Evolutionary conservation across 768 basidiomycete genomes (phyloP), one percentile per base, ranked within the genome.

Genomic region (Cystoderma amianthinum): DNA sequence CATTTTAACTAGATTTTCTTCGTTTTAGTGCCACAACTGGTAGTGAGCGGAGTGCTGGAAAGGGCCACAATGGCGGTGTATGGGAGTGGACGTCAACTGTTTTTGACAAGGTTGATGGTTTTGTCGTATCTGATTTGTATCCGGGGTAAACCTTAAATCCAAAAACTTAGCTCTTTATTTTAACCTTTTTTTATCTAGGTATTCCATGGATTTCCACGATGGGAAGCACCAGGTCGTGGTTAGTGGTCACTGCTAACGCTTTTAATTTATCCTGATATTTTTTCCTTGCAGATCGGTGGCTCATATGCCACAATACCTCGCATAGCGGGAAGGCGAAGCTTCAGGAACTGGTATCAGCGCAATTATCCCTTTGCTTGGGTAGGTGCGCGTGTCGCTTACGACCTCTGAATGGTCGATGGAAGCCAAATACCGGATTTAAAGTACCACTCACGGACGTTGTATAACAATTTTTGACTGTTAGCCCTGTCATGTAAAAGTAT

Each of bases 61-160:
- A 66, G 57, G 85, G 88, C 9, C 78, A 80, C 47, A 97, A 99
- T 49, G 96, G 96, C 5, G 96, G 96, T 4, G 85, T 96, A 12
- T 99, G 95, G 93, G 93, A 97, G 66, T 98, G 94, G 94, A 96
- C 95, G 0, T 85, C 84, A 15, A 93, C 92, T 12, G 49, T 72
- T 20, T 74, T 94, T 34, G 82, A 80, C 16, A 68, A 65, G 19
- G 69, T 78, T 46, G 80, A 89, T 2, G 93, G 90, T 0, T 99
- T 84, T 56, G 69, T 69, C 34, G 69, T 80, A 6, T 92, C 88
- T 1, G 60, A 60, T 24, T 54, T 95, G 37, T 99, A 98, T 58
- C 96, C 96, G 18, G 96, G 91, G 69, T 93, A 65, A 47, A 64
- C 41, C 21, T 21, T 32, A 13, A 12, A 19, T 23, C 24, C 3